Base-by-base conservation (phyloP, 208 protist genomes). In the Strigomonas galati region DNA sequence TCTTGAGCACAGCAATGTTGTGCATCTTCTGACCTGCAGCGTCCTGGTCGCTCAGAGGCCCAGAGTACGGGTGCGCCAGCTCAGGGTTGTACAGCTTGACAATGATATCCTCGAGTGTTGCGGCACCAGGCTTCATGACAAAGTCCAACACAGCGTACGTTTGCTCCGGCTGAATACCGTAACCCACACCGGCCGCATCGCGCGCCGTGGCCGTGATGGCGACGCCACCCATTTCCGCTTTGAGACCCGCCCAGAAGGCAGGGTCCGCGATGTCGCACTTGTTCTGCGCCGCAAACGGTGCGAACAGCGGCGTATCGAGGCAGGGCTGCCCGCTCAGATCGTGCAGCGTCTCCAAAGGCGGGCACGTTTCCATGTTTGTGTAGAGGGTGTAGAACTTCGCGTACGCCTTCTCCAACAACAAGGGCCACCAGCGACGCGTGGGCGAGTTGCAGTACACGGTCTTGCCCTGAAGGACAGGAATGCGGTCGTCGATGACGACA, bases 341-440 rank as follows among this genome's bases (percentile, higher is more conserved):
- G 40, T 85, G 76, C 51, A 79, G 78, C n/a, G 75, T 48, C 59
- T 91, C 84, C 23, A 71, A 51, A 23, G 78, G 64, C 24, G 70
- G 81, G 53, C 72, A 76, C 14, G 73, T 81, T 23, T 75, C 65
- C 23, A 91, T 55, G 46, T 83, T 78, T 31, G 74, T 32, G 68
- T 85, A 91, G 27, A 79, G 51, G 19, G 71, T 78, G 78, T 91
- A 87, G 72, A 91, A 85, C 78, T 91, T 91, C 63, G 84, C 84
- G 74, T 87, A 91, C 31, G 84, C 84, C 78, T 91, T 91, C 72
- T 91, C 84, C 53, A 91, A 78, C 69, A 91, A 63, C 67, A 85
- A 68, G 51, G 84, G 80, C 84, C 84, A 91, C 76, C 74, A 82
- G 71, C 82, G 78, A 37, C 72, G 67, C 28, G 77, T 83, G 44